Base-by-base conservation (phyloP, 805 yeast genomes). In the Candida nitratophila region DNA sequence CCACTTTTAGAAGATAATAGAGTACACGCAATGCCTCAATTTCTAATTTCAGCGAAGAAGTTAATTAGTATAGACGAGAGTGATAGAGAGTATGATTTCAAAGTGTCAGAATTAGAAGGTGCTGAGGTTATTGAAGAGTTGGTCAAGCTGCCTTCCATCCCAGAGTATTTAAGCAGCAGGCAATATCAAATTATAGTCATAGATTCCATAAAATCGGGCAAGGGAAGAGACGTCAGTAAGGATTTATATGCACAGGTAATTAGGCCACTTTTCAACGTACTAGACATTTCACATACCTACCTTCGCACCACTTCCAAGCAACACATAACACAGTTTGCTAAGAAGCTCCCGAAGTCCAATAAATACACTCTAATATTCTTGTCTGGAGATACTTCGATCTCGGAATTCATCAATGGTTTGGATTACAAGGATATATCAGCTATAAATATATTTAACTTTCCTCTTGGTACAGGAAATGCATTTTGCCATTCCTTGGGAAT, bases 401-500 rank as follows among this genome's bases (percentile, higher is more conserved):
- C 75, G 41, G 97, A 90, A 59, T 77, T 90, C 41, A 52, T 87
- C 44, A 89, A 89, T 57, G 67, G 61, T 17, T 57, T 73, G 3
- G 30, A 37, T 3, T 10, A 14, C 22, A 26, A 30, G 9, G 2
- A 27, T 5, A 17, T 16, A 3, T 35, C 49, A 12, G 29, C 43
- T 17, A 19, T 48, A 17, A 50, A 53, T 1, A 43, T 77, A 2
- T 51, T 63, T 31, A 64, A 65, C 33, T 59, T 90, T 15, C 95
- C 96, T 0, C 69, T 80, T 47, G 97, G 97, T 1, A 83, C 95
- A 1, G 97, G 96, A 0, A 90, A 90, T 59, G 89, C 95, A 1
- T 67, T 87, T 47, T 76, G 86, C 2, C 72, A 75, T 21, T 82
- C 96, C 0, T 51, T 81, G 2, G 79, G 77, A 0, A 46, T 74